Conservation (phyloP, 2,329 filamentous ascomycete species). For the Arthrocladium fulminans region DNA sequence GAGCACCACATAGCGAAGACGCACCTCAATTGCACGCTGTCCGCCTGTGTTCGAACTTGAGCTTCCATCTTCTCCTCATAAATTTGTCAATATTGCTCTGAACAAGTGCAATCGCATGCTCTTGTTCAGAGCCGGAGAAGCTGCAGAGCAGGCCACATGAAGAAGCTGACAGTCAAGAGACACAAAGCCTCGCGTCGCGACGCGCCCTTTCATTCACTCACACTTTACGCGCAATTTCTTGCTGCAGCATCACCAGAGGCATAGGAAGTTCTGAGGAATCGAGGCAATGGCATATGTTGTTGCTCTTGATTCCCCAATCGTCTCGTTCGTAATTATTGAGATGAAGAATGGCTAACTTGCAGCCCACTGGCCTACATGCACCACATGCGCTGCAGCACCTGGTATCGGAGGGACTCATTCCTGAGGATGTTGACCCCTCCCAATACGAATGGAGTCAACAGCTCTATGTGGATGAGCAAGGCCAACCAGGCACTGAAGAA, state of each 20-base stretch:
- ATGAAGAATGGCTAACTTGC: constrained; percentile 70
- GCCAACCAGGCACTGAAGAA: constrained; percentile 60
- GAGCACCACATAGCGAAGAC: constrained; percentile 1
- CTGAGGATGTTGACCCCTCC: constrained; percentile 54
- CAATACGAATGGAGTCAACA: constrained; percentile 60
- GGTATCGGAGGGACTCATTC: constrained; percentile 68
- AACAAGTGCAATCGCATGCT: too few species aligned
- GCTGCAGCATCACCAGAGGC: too few species aligned
- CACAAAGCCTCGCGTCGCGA: constrained; percentile 3
- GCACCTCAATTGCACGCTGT: constrained; percentile 37
- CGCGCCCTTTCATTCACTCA: background rate
- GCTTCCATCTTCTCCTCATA: constrained; percentile 25
- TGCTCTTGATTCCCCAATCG: background rate
- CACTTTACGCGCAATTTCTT: background rate
- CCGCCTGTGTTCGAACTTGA: constrained; percentile 31
- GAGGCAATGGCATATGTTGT: background rate
- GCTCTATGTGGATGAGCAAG: constrained; percentile 30
- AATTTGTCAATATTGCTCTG: background rate
- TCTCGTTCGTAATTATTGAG: background rate
- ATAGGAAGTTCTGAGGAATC: background rate
- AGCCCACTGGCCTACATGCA: constrained; percentile 82
- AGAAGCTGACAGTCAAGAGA: background rate
- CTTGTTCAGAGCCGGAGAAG: too few species aligned
- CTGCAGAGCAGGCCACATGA: too few species aligned
- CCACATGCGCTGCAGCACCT: constrained; percentile 77